Evolutionary conservation across 495 filamentous ascomycete species (phyloP), one percentile per base, ranked within the genome.

Genomic region (Penicillium roqueforti): DNA sequence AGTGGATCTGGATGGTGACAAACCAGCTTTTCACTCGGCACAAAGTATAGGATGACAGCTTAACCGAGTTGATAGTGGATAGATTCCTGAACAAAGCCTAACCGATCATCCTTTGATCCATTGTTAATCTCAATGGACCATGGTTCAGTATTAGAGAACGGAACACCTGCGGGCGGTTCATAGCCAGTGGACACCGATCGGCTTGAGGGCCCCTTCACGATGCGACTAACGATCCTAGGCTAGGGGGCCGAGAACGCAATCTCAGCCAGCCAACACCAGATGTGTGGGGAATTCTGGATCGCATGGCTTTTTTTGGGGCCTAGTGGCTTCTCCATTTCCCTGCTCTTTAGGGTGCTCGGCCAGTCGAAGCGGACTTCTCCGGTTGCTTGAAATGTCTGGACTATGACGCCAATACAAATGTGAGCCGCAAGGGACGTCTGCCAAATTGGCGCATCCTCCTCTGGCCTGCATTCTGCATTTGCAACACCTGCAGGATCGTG

Each of bases 381-480:
- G 60, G 55, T 52, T 50, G 31, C 31, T 50, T 51, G 56, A 38
- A 45, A 47, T 28, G 26, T 39, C 34, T 18, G 49, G 29, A 49
- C 52, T 34, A 58, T 43, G 52, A 49, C 47, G 51, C 45, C 46
- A 56, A 59, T 61, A 58, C 58, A 59, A 60, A 60, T 58, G 63
- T 66, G 60, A 66, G 60, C 63, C 63, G 63, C 63, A 66, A 66
- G 63, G 63, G 60, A 55, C 48, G 53, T 22, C 53, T 37, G 47
- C 43, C 48, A 53, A 26, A 36, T 36, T 51, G 44, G 43, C 23
- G 43, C 43, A 52, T 43, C 50, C 50, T 52, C 20, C 39, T 52
- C 20, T 49, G 6, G 29, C 20, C 45, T 46, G 47, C 49, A 41
- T 52, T 56, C 45, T 46, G 47, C 49, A 41, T 52, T 56, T 54